Conservation (phyloP, 306 rosid species). For the Potentilla sterilis region DNA sequence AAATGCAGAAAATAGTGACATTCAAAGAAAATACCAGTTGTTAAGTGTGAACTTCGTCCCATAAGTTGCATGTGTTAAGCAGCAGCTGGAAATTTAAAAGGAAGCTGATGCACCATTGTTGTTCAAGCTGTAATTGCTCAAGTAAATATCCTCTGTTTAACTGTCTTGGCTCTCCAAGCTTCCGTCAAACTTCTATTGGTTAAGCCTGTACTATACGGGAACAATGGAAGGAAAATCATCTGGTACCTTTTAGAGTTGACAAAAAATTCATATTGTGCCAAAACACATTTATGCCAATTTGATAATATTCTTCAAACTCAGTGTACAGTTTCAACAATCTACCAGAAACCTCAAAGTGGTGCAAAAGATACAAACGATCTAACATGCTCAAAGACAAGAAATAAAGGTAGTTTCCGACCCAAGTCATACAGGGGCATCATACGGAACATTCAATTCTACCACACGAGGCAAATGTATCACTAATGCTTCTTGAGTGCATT, state of each 20-base stretch:
- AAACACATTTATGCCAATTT: slow-evolving; percentile 12
- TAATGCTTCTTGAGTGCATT: slow-evolving; percentile 68
- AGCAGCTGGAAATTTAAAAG: no score
- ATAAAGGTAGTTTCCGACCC: not conserved
- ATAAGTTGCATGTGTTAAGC: no score
- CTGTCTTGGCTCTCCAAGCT: no score
- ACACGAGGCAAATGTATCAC: not conserved
- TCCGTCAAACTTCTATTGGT: no score
- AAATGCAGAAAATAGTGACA: no score
- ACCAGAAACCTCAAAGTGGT: slow-evolving; percentile 5
- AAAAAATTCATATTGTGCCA: not conserved
- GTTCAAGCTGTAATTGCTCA: no score
- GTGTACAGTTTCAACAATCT: not conserved
- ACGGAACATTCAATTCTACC: slow-evolving; percentile 4
- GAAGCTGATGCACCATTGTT: no score
- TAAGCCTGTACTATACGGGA: no score
- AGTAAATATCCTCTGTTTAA: no score
- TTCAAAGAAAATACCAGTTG: no score
- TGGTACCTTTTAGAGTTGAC: no score
- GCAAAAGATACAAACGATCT: slow-evolving; percentile 5
- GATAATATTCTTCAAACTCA: slow-evolving; percentile 5
- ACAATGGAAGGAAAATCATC: not conserved
- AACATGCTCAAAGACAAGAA: not conserved
- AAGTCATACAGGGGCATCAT: not conserved
- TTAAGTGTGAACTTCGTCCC: no score